Evolutionary conservation across 306 rosid genomes (phyloP).

Genomic region (Neltuma alba): DNA sequence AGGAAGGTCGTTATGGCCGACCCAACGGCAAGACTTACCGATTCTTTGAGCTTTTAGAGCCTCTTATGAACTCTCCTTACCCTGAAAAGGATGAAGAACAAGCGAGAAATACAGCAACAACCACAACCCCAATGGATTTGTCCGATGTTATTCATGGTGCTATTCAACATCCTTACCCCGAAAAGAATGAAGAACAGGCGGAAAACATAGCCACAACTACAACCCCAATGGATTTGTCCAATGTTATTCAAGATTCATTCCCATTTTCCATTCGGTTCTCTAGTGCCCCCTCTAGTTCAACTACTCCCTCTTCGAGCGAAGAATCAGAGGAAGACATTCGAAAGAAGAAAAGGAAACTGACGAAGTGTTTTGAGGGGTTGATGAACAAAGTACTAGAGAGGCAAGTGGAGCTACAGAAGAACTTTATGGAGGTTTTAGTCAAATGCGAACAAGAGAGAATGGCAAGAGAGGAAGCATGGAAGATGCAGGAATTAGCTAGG

Average conservation of each 20-base stretch:
- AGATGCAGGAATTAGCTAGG: constrained; percentile 62
- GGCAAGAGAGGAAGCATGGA: constrained; percentile 77
- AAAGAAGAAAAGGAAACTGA: constrained; percentile 59
- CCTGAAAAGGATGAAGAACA: constrained; percentile 6
- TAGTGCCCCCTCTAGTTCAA: constrained; percentile 40
- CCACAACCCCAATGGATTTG: constrained; percentile 15
- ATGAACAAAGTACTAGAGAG: constrained; percentile 70
- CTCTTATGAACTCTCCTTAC: constrained; percentile 33
- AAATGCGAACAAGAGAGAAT: constrained; percentile 68
- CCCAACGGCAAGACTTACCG: constrained; percentile 62
- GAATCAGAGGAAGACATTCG: constrained; percentile 41
- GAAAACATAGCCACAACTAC: constrained; percentile 32
- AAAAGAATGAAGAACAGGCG: not conserved
- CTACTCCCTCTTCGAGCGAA: constrained; percentile 49
- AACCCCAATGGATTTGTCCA: constrained; percentile 10
- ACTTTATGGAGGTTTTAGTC: constrained; percentile 64
- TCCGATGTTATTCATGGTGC: constrained; percentile 49
- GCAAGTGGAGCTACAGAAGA: constrained; percentile 69
- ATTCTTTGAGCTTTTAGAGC: constrained; percentile 73
- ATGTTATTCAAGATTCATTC: constrained; percentile 52
- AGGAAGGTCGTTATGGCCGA: constrained; percentile 54
- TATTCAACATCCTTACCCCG: constrained; percentile 46
- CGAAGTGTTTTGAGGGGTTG: constrained; percentile 53
- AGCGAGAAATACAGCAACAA: constrained; percentile 26
- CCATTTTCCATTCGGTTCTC: constrained; percentile 59